phyloP scores from a whole-genome alignment of 2,329 filamentous ascomycete genomes.

The Calonectria montana region DNA sequence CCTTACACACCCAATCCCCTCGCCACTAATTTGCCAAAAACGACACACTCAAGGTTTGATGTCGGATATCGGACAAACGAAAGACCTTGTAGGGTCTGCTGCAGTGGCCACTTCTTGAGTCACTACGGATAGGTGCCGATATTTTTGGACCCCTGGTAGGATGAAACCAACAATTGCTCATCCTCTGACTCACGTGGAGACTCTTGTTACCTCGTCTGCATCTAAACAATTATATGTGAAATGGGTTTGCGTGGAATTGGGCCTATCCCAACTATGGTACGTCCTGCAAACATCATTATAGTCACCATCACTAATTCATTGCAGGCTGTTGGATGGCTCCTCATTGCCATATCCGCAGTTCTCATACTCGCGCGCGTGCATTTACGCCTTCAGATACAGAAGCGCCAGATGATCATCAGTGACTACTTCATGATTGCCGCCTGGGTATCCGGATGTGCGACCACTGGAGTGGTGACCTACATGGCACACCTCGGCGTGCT shows the following conservation, averaged over 20 bases:
- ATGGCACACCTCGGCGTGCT: neutral
- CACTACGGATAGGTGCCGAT: no score
- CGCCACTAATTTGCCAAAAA: neutral
- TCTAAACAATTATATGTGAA: neutral
- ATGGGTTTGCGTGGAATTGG: neutral
- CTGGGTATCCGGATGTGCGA: neutral
- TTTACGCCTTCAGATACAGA: neutral
- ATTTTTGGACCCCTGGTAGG: neutral
- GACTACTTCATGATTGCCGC: neutral
- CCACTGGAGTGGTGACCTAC: neutral
- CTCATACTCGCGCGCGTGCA: neutral
- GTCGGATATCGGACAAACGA: neutral
- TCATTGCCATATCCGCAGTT: neutral
- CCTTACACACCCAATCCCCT: no score
- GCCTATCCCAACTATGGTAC: neutral
- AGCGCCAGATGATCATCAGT: neutral
- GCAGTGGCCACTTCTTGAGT: neutral
- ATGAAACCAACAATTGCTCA: neutral
- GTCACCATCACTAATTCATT: neutral
- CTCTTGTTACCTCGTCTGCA: neutral
- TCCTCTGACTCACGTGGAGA: neutral
- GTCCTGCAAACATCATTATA: neutral
- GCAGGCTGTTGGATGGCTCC: neutral
- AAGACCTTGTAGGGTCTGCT: neutral
- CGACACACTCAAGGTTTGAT: neutral